These are phyloP conservation scores for Strigomonas galati DNA, from an alignment of 208 protist genomes.

Conservation along the genomic window DNA sequence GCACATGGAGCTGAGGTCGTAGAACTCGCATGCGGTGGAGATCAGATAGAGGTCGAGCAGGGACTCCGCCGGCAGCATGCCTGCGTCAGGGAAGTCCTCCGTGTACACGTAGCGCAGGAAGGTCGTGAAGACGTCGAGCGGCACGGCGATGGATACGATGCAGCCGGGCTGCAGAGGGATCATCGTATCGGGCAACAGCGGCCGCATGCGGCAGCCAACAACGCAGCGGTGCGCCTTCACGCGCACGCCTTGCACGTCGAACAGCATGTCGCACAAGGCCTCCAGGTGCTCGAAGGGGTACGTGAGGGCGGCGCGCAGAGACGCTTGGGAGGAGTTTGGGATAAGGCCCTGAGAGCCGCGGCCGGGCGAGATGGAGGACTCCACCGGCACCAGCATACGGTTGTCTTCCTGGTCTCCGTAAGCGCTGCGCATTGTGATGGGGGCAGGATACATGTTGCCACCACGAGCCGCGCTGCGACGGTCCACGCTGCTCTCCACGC, in stretches of 20 bases:
- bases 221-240: slow-evolving; percentile 87
- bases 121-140: slow-evolving; percentile 73
- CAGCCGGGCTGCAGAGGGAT: slow-evolving; percentile 74
- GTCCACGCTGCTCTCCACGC: slow-evolving; percentile 27
- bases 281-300: slow-evolving; percentile 86
- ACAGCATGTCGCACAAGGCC: slow-evolving; percentile 79
- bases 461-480: slow-evolving; percentile 17
- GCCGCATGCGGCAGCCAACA: slow-evolving; percentile 76
- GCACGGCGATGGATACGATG: slow-evolving; percentile 74
- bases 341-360: slow-evolving; percentile 2
- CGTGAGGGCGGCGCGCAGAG: slow-evolving; percentile 44
- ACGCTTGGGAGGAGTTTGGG: not conserved
- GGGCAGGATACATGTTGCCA: not conserved
- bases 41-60: slow-evolving; percentile 85
- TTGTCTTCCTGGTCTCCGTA: slow-evolving; percentile 22
- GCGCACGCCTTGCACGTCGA: slow-evolving; percentile 79
- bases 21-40: slow-evolving; percentile 74
- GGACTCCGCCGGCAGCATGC: slow-evolving; percentile 63
- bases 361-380: slow-evolving; percentile 7
- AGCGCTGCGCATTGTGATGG: not conserved
- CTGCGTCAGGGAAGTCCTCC: slow-evolving; percentile 78
- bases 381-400: slow-evolving; percentile 21
- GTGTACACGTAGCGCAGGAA: slow-evolving; percentile 89
- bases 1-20: slow-evolving; percentile 70
- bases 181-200: slow-evolving; percentile 72